Evolutionary conservation across 2,329 filamentous ascomycete genomes (phyloP), one percentile per base, ranked within the genome.

Genomic region (Conoideocrella luteorostrata): DNA sequence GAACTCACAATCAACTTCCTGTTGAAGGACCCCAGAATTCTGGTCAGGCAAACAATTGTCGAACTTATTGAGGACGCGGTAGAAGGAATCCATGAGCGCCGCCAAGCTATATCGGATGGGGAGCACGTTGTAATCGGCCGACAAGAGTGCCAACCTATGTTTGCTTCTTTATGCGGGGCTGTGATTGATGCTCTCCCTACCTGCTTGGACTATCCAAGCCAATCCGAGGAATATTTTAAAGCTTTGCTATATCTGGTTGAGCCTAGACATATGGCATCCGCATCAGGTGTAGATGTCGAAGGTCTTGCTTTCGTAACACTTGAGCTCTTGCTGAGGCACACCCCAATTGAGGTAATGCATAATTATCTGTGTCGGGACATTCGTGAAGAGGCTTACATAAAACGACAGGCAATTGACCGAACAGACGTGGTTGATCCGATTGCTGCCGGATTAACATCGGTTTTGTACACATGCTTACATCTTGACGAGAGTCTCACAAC

Each of bases 151-250:
- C 24, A 42, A 17, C 30, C 41, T 4, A 34, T 64, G 39, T 44
- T 50, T 7, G 46, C 43, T 18, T 63, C 56, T 34, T 53, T 64
- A 21, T 66, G 61, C 57, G 48, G 50, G 4, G 57, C 64, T 32
- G 47, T 64, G 18, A 54, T 59, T 17, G 56, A 58, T 22, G 56
- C 68, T 7, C 50, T 72, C 13, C 55, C 61, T 7, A 51, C 58
- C 28, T 61, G 63, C 21, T 53, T 55, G 15, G 41, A 29, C 5
- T 50, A 58, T 41, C 58, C 63, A 23, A 45, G 43, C 21, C 63
- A 66, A 20, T 72, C 71, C 44, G 62, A 69, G 20, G 72, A 78
- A 39, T 54, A 72, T 13, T 69, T 80, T 41, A 50, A 51, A 3
- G 50, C 76, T 15, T 61, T 67, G 24, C 56, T 45, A 3, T 24